Base-by-base conservation (phyloP, 495 filamentous ascomycete species). In the Neurospora tetraspora region DNA sequence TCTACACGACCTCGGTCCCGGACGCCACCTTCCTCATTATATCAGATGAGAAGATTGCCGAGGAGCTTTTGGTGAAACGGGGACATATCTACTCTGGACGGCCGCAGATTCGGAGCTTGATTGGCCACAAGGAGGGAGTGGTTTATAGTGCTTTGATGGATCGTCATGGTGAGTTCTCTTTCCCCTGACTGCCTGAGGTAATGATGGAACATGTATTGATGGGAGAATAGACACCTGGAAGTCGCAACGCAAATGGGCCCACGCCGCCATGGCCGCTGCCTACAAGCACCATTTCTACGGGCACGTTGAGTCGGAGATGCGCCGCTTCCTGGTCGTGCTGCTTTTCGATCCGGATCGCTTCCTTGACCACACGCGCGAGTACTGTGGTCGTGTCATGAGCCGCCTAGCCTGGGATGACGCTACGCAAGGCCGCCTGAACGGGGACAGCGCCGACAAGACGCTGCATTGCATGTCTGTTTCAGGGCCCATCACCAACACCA, bases 11-110 rank as follows among this genome's bases (percentile, higher is more conserved):
- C 6, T 81, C 77, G 16, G 81, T 85, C 68, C 73, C 88, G 27
- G 82, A 84, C 18, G 78, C 83, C 53, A 83, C 78, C 5, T 86
- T 88, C 73, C 81, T 89, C 74, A 82, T 89, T 72, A 73, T 89
- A 6, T 86, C 86, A 14, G 86, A 87, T 42, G 83, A 87, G 75
- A 83, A 84, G 76, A 87, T 89, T 65, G 86, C 87, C 45, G 81
- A 86, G 40, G 87, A 89, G 70, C 82, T 89, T 16, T 81, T 89
- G 12, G 82, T 86, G 34, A 86, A 83, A 76, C 74, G 84, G n/a
- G 85, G 83, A 20, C 83, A 87, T 59, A 86, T 85, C 70, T 88
- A 87, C 77, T 85, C 85, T 4, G 85, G 85, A 38, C 78, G 85
- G 14, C 85, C 85, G n/a, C 81, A 84, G 75, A 84, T 87, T 42